These are phyloP conservation scores for Apiospora pterosperma DNA, from an alignment of 2,329 filamentous ascomycete genomes.

Conservation along the genomic window DNA sequence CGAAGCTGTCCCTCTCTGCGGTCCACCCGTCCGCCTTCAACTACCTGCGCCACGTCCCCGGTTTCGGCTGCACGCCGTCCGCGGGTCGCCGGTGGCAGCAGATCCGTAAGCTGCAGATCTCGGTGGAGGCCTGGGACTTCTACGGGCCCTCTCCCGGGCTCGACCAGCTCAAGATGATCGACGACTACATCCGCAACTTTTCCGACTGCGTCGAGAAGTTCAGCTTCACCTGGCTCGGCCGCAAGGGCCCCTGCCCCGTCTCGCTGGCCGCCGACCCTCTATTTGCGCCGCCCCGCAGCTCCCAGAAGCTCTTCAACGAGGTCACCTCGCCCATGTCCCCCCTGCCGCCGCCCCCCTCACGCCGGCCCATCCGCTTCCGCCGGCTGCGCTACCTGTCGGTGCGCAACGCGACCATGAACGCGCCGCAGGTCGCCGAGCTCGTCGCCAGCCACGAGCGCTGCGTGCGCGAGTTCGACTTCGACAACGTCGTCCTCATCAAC, in stretches of 20 bases:
- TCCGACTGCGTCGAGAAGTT: constrained; percentile 64
- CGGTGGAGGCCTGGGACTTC: constrained; percentile 69
- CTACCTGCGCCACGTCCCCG: constrained; percentile 72
- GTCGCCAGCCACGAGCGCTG: constrained; percentile 64
- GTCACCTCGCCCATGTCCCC: constrained; percentile 64
- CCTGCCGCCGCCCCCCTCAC: constrained; percentile 47
- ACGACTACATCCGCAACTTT: constrained; percentile 75
- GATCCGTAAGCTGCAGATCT: constrained; percentile 70
- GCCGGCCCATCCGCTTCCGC: constrained; percentile 62
- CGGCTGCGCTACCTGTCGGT: constrained; percentile 66
- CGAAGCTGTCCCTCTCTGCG: constrained; percentile 67
- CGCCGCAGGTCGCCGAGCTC: constrained; percentile 66
- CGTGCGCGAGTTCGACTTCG: constrained; percentile 76
- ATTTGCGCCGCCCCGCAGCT: constrained; percentile 53
- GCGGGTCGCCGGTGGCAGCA: constrained; percentile 73
- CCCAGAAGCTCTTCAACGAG: constrained; percentile 60
- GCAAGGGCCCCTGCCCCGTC: constrained; percentile 70
- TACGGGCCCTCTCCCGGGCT: constrained; percentile 55
- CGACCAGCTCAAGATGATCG: constrained; percentile 74
- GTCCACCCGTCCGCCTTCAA: constrained; percentile 74
- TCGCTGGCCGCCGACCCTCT: constrained; percentile 67
- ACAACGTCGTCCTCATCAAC: constrained; percentile 66
- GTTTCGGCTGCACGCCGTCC: constrained; percentile 71
- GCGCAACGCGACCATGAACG: constrained; percentile 70
- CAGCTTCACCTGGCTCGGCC: constrained; percentile 73